Conservation (phyloP, 805 yeast genomes). For the Zygosaccharomyces bisporus region DNA sequence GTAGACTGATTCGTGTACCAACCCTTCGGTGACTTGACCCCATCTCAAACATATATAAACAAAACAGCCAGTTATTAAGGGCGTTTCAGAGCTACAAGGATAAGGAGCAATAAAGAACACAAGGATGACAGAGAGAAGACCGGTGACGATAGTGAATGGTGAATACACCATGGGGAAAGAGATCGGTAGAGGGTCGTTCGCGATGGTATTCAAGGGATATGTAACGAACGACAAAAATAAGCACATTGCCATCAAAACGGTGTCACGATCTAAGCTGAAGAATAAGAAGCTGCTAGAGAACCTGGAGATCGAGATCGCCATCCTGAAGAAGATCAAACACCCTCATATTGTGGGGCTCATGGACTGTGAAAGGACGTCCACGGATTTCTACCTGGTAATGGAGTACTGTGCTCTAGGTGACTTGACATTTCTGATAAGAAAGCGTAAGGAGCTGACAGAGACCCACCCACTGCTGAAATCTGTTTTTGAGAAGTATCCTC, state of each 20-base stretch:
- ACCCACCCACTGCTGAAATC: conserved; percentile 77
- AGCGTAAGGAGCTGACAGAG: conserved; percentile 63
- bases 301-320: conserved; percentile 87
- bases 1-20: background rate
- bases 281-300: conserved; percentile 86
- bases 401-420: conserved; percentile 97
- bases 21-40: conserved; percentile 1
- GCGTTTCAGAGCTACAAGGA: background rate
- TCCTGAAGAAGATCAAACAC: conserved; percentile 80
- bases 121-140: conserved; percentile 12
- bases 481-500: conserved; percentile 76
- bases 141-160: conserved; percentile 20
- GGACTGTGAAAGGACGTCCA: conserved; percentile 74
- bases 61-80: background rate
- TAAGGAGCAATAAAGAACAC: background rate
- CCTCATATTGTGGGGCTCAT: conserved; percentile 87
- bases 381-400: conserved; percentile 87
- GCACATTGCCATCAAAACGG: conserved; percentile 86
- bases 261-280: conserved; percentile 72
- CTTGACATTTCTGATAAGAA: conserved; percentile 78
- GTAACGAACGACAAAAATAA: conserved; percentile 39
- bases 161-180: conserved; percentile 42
- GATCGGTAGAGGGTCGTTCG: conserved; percentile 95
- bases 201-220: conserved; percentile 86
- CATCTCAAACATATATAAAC: background rate